Conservation (phyloP, 352 stramenopile genomes). For the Phytophthora quininea region DNA sequence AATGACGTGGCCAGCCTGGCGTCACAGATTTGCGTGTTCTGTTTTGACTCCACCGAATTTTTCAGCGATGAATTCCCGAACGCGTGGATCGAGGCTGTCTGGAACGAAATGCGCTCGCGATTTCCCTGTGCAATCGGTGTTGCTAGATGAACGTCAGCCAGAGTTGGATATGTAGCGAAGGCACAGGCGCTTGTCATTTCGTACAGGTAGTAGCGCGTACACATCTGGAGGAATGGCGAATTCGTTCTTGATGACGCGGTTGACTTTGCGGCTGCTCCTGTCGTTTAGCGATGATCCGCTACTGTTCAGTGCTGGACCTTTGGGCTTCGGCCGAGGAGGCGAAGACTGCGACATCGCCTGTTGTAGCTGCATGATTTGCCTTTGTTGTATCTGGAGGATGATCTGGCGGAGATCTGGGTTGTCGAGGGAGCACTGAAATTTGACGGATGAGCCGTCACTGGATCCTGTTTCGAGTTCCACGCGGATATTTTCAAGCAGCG, state of each 20-base stretch:
- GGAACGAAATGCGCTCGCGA: constrained; percentile 11
- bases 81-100: neutral
- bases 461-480: neutral
- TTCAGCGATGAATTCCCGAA: constrained; percentile 7
- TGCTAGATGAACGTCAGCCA: neutral
- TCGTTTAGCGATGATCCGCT: neutral
- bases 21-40: constrained; percentile 9
- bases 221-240: constrained; percentile 5
- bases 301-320: too few species aligned
- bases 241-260: neutral
- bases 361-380: neutral
- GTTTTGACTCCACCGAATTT: constrained; percentile 13
- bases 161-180: constrained; percentile 15
- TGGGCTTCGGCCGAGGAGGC: neutral
- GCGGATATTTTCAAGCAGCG: constrained; percentile 2
- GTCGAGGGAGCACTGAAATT: neutral
- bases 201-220: neutral
- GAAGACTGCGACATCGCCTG: neutral
- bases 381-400: constrained; percentile 1
- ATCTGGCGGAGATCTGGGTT: constrained; percentile 3
- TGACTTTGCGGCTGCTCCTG: neutral
- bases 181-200: neutral
- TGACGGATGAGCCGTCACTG: neutral
- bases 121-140: neutral
- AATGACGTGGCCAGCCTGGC: neutral